Conservation (phyloP, 352 stramenopile genomes). For the Plasmopara viticola region DNA sequence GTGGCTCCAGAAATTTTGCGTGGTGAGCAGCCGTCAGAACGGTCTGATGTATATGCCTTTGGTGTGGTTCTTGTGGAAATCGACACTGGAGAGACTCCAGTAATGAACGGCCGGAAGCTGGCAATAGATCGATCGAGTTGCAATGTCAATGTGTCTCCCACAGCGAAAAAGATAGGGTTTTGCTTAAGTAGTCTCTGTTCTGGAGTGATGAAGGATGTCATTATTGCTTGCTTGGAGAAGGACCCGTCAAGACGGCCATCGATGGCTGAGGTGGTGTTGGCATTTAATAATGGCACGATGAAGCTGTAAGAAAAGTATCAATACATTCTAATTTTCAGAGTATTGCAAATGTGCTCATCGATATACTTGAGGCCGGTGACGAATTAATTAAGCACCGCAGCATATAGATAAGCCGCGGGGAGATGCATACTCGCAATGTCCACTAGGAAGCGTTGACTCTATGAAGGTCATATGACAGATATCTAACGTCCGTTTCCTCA, state of each 20-base stretch:
- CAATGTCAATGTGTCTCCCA: slow-evolving; percentile 29
- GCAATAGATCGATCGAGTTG: slow-evolving; percentile 26
- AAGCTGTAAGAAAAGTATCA: slow-evolving; percentile 27
- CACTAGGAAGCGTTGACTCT: too few relatives aligned
- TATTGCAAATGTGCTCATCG: too few relatives aligned
- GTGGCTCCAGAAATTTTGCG: slow-evolving; percentile 64
- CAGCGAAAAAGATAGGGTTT: slow-evolving; percentile 44
- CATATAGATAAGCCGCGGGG: too few relatives aligned
- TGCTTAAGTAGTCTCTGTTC: slow-evolving; percentile 49
- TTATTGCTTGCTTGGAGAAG: slow-evolving; percentile 50
- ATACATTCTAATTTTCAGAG: too few relatives aligned
- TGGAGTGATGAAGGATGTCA: slow-evolving; percentile 56
- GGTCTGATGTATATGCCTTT: slow-evolving; percentile 71
- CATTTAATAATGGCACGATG: slow-evolving; percentile 55
- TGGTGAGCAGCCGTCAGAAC: slow-evolving; percentile 62
- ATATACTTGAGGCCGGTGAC: too few relatives aligned
- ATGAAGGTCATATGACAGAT: too few relatives aligned
- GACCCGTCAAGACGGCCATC: slow-evolving; percentile 45
- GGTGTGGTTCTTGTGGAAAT: slow-evolving; percentile 76
- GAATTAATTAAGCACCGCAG: too few relatives aligned
- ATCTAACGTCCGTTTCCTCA: too few relatives aligned
- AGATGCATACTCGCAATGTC: too few relatives aligned
- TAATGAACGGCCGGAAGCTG: slow-evolving; percentile 47
- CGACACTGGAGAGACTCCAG: slow-evolving; percentile 57
- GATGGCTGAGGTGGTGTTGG: slow-evolving; percentile 54